These are phyloP conservation scores for Parasitella parasitica DNA, from an alignment of 371 early-diverging fungal genomes.

Conservation along the genomic window DNA sequence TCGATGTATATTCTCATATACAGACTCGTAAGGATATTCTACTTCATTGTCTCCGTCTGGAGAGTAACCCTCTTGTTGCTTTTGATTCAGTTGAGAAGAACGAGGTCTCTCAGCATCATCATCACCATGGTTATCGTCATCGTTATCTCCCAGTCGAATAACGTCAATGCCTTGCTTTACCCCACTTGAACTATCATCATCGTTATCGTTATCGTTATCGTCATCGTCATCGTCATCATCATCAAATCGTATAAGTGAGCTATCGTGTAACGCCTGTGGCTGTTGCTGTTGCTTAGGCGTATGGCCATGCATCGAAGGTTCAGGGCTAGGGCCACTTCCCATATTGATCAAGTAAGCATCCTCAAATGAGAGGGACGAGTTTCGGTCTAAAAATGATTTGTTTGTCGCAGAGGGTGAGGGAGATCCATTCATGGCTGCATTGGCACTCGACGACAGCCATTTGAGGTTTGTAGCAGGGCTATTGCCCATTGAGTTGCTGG, in stretches of 20 bases:
- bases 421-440: constrained; percentile 12
- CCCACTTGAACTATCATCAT: constrained; percentile 7
- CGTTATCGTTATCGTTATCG: no score
- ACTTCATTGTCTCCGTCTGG: constrained; percentile 68
- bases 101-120: not conserved
- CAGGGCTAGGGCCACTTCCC: constrained; percentile 53
- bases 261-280: constrained; percentile 14
- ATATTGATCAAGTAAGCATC: constrained; percentile 59
- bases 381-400: constrained; percentile 7
- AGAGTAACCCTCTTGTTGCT: constrained; percentile 42
- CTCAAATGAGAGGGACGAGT: constrained; percentile 59
- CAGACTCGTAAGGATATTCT: constrained; percentile 48
- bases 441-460: constrained; percentile 42
- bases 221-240: constrained; percentile 33
- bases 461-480: constrained; percentile 33
- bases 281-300: not conserved
- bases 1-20: constrained; percentile 17
- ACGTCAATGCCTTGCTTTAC: constrained; percentile 6
- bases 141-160: constrained; percentile 25
- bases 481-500: constrained; percentile 19
- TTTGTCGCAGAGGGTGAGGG: constrained; percentile 14
- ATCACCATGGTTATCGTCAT: not conserved
- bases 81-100: not conserved
- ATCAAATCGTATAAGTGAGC: constrained; percentile 48
- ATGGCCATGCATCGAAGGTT: constrained; percentile 10